Conservation (phyloP, 176 grass and related monocot species). For the Oryza meridionalis region DNA sequence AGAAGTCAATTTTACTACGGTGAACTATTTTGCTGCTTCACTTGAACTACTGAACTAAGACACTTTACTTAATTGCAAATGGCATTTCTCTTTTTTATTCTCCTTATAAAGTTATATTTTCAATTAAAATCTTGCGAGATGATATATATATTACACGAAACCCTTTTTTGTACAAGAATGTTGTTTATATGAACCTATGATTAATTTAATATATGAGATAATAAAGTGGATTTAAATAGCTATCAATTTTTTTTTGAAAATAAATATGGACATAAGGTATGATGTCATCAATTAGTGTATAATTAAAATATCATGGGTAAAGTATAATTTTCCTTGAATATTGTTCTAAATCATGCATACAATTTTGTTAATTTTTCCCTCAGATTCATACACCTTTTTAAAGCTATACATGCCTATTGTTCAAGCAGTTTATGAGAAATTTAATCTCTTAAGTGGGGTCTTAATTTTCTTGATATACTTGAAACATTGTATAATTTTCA, state of each 20-base stretch:
- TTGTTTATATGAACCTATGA: background rate
- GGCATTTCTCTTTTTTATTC: background rate
- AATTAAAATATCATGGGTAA: background rate
- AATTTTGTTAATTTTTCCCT: background rate
- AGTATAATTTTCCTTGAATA: background rate
- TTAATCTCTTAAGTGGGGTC: background rate
- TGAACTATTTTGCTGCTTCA: background rate
- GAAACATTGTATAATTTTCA: background rate
- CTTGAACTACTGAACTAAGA: background rate
- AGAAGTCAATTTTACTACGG: background rate
- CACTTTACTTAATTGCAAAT: background rate
- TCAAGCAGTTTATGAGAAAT: background rate
- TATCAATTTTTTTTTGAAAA: background rate
- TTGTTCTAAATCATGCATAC: background rate
- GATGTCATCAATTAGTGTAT: no score
- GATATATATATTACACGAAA: background rate
- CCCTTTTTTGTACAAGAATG: background rate
- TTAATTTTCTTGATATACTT: background rate
- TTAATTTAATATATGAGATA: background rate
- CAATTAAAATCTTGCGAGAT: background rate
- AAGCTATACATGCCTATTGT: background rate
- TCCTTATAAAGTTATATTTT: background rate
- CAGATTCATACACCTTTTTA: background rate
- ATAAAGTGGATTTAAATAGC: background rate
- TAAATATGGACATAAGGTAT: background rate